Base-by-base conservation (phyloP, 352 stramenopile genomes). In the Lagenidium giganteum region DNA sequence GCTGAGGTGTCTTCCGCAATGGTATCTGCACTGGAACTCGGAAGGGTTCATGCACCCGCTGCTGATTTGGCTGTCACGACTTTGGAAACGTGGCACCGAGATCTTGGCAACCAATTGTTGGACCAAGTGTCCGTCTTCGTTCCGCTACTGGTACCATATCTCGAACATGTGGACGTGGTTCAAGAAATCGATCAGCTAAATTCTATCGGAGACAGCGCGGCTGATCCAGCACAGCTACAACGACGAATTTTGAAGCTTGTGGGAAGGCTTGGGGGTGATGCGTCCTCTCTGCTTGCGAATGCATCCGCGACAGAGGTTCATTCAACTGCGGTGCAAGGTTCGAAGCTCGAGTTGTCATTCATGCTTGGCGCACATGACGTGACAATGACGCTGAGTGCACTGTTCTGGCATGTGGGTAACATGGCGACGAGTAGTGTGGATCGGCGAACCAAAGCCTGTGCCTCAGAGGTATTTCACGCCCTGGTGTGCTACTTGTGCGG, bases 401-500 rank as follows among this genome's bases (percentile, higher is more conserved):
- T 92, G 27, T 61, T 89, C 31, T 39, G 42, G 20, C 70, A 87
- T 50, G 48, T 81, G 12, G 72, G 66, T 31, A 36, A 64, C 22
- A 51, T 87, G 17, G 77, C 73, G 35, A 43, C 54, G 32, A 20
- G 67, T 1, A 80, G 66, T 26, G 84, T 76, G 3, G 64, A 88
- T 25, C 61, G 81, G 16, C 44, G 60, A 23, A 46, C 88, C 28
- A 93, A 90, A 57, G 49, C 66, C 18, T 68, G 54, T 34, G 70
- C 73, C 21, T 69, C 67, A 40, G 81, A 93, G 61, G 54, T 65
- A 13, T 89, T 81, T 36, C 81, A 93, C 41, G 75, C 73, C 4
- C 45, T 93, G 23, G 37, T 83, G 9, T 75, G 70, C 22, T 87
- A 79, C 43, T 45, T 93, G 4, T 87, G 75, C 34, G 81, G 77